A percentile compares a stretch with the other conserved stretches of the same genome.
Conservation (phyloP, 2,329 filamentous ascomycete species). For the Fusarium chlamydosporum region DNA sequence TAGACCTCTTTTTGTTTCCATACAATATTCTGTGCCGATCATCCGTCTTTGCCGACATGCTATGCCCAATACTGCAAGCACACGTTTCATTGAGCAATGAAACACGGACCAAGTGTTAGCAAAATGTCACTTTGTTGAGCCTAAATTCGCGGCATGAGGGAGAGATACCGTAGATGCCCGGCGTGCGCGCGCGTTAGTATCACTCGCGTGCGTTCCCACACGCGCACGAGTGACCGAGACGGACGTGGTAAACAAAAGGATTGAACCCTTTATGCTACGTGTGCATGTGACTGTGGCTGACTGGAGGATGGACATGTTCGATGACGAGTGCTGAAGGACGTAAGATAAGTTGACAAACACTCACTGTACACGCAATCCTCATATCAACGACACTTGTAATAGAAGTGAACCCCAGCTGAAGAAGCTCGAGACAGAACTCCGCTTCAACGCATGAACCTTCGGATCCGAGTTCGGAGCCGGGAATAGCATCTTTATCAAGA, state of each 20-base stretch:
- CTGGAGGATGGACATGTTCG: not conserved
- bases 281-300: not conserved
- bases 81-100: slow-evolving; percentile 37
- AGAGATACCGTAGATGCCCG: slow-evolving; percentile 6
- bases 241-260: no score
- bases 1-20: slow-evolving; percentile 4
- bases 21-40: slow-evolving; percentile 38
- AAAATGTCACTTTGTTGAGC: slow-evolving; percentile 12
- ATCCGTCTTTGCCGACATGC: slow-evolving; percentile 41
- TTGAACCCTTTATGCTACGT: no score
- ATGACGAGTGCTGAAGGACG: no score
- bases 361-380: not conserved
- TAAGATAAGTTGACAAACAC: not conserved
- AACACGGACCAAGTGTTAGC: slow-evolving; percentile 22
- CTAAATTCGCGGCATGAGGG: not conserved
- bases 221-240: no score
- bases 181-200: slow-evolving; percentile 1
- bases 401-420: not conserved
- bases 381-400: not conserved
- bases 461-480: slow-evolving; percentile 42
- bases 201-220: not conserved
- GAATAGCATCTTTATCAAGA: not conserved
- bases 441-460: slow-evolving; percentile 15
- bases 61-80: slow-evolving; percentile 29
- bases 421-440: not conserved